Base-by-base conservation (phyloP, 371 early-diverging fungal genomes). In the Mucor plumbeus region DNA sequence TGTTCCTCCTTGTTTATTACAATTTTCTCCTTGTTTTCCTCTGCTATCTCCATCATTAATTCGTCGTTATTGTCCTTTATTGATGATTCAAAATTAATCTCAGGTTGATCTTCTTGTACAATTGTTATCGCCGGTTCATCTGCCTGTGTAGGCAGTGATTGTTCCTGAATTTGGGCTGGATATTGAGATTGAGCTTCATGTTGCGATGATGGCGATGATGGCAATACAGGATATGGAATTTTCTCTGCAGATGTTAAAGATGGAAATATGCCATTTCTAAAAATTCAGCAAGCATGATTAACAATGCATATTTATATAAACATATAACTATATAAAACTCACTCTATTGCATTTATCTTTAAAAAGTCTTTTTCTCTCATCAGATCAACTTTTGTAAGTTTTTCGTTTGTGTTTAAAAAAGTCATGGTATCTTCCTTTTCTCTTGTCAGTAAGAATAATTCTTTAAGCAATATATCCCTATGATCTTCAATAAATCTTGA, bases 361-460 rank as follows among this genome's bases (percentile, higher is more conserved):
- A 53, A 47, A 68, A 75, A 80, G 4, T 47, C 63, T 34, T 75
- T 43, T 57, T 71, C 69, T 58, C 71, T 69, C 9, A 65, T 41
- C 7, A 54, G 31, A 61, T 77, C 72, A 5, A 67, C 34, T 26
- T 61, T 48, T 3, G 68, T 44, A 14, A 71, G 40, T 13, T 59
- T 53, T 7, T 71, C 71, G 10, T 48, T 53, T 13, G 64, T 53
- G 40, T 73, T 75, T 58, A 77, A 44, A 66, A 80, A 80, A 1
- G 35, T 36, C 54, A 64, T 64, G 21, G 67, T 34, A 21, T 67
- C 63, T 17, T 74, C 66, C 9, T 60, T 62, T 7, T 65, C 74
- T 36, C 69, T 63, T 40, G 74, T 76, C 40, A 79, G 40, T 11
- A 68, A 50, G 62, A 74, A 79, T 7, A 76, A 53, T 59, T 79